Conservation (phyloP, 768 basidiomycete species). For the Tephrocybe sp. region DNA sequence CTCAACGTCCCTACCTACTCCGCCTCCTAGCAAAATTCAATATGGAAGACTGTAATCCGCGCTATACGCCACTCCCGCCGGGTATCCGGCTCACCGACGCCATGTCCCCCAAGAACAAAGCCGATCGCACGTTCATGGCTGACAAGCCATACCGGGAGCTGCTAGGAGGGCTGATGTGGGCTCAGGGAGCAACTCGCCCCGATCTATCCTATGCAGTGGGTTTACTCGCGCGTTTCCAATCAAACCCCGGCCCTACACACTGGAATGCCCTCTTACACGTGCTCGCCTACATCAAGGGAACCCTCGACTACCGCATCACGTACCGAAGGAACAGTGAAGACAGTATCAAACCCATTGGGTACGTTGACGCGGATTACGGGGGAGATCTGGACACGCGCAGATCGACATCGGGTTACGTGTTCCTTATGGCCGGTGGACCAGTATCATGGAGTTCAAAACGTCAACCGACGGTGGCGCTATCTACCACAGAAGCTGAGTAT, state of each 20-base stretch:
- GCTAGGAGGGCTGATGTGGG: background rate
- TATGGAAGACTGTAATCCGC: background rate
- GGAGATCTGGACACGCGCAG: background rate
- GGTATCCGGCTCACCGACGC: background rate
- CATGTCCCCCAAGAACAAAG: background rate
- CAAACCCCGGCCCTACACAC: constrained; percentile 27
- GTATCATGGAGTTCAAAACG: background rate
- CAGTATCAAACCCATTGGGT: constrained; percentile 7
- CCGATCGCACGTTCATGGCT: background rate
- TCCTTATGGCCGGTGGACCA: background rate
- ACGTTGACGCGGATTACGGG: constrained; percentile 27
- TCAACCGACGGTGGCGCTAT: background rate
- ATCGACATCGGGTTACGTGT: background rate
- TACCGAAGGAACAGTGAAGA: constrained; percentile 7
- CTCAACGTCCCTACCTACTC: background rate
- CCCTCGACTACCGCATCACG: constrained; percentile 21
- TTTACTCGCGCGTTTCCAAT: constrained; percentile 19
- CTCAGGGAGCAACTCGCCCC: constrained; percentile 9
- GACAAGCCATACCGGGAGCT: background rate
- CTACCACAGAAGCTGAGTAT: constrained; percentile 1
- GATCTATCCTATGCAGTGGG: constrained; percentile 25
- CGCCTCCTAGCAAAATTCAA: background rate
- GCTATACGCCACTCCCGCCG: background rate
- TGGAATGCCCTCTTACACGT: constrained; percentile 37
- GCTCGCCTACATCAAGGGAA: constrained; percentile 34